A percentile compares a stretch with the other conserved stretches of the same genome.
Evolutionary conservation across 805 yeast species (phyloP).

Genomic region (Citeromyces nyonsensis): DNA sequence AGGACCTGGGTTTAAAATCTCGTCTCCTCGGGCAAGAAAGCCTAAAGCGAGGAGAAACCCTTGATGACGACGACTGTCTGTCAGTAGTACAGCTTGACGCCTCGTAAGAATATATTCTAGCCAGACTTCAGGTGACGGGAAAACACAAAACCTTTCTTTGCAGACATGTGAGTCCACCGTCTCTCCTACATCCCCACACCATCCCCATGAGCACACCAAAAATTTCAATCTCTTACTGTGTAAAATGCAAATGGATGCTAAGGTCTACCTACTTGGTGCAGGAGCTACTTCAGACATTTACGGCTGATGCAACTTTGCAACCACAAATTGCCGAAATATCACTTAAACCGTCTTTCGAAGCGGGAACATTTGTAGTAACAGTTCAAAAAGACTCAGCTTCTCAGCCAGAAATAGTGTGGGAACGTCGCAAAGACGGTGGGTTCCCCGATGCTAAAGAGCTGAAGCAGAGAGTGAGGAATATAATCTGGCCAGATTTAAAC

Average conservation of each 20-base stretch:
- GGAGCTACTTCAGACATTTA: constrained; percentile 72
- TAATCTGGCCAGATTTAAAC: constrained; percentile 32
- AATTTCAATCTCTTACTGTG: constrained; percentile 60
- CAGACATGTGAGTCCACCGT: not conserved
- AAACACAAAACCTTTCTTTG: constrained; percentile 1
- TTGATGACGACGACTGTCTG: too few relatives aligned
- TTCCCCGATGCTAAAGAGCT: constrained; percentile 79
- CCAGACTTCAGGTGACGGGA: not conserved
- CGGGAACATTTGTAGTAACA: constrained; percentile 48
- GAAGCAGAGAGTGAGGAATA: constrained; percentile 50
- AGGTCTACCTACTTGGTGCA: constrained; percentile 82
- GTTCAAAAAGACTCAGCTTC: constrained; percentile 16
- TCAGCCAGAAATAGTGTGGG: constrained; percentile 32
- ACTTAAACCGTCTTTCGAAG: constrained; percentile 23
- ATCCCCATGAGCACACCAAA: constrained; percentile 30
- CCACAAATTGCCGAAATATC: constrained; percentile 41
- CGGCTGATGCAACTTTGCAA: too few relatives aligned
- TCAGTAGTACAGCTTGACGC: too few relatives aligned
- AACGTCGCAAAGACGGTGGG: constrained; percentile 47
- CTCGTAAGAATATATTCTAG: not conserved
- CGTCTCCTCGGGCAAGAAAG: too few relatives aligned
- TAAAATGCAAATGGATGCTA: constrained; percentile 77
- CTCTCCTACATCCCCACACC: too few relatives aligned
- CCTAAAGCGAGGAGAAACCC: too few relatives aligned
- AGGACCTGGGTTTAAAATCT: too few relatives aligned